Conservation (phyloP, 164 flowering plant species). For the Pachysandra terminalis region DNA sequence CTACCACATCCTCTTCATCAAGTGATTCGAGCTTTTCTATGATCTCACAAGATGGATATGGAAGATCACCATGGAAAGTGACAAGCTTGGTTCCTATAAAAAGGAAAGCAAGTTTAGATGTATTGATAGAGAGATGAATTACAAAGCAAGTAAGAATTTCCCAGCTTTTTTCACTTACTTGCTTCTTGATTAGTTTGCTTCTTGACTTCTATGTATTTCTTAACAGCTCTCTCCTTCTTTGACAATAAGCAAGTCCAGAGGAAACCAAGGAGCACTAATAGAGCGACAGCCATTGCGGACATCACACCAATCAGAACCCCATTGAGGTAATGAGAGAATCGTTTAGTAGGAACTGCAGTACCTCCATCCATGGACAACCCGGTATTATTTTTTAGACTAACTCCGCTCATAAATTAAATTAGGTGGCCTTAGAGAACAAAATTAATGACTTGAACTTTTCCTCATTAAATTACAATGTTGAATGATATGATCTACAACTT, state of each 20-base stretch:
- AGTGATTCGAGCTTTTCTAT: conserved; percentile 89
- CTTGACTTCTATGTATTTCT: conserved; percentile 73
- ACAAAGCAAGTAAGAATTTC: no score
- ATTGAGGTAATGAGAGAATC: conserved; percentile 61
- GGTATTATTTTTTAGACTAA: not conserved
- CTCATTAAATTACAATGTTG: not conserved
- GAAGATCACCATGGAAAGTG: conserved; percentile 93
- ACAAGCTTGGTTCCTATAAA: conserved; percentile 71
- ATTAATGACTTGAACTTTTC: not conserved
- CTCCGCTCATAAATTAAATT: not conserved
- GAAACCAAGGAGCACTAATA: conserved; percentile 52
- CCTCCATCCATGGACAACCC: conserved; percentile 2
- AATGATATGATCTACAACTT: conserved; percentile 17
- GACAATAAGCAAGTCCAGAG: conserved; percentile 67
- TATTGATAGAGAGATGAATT: not conserved
- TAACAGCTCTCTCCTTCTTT: conserved; percentile 71
- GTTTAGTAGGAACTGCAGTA: conserved; percentile 54
- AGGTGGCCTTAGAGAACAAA: not conserved
- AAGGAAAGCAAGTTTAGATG: not conserved
- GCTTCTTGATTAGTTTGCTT: conserved; percentile 62
- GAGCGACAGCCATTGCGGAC: conserved; percentile 54
- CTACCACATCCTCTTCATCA: conserved; percentile 81
- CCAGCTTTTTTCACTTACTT: conserved; percentile 30
- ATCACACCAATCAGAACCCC: conserved; percentile 74
- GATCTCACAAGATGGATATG: conserved; percentile 82